These are phyloP conservation scores for Tremellales sp. DNA, from an alignment of 1,284 basidiomycete genomes.

Conservation along the genomic window DNA sequence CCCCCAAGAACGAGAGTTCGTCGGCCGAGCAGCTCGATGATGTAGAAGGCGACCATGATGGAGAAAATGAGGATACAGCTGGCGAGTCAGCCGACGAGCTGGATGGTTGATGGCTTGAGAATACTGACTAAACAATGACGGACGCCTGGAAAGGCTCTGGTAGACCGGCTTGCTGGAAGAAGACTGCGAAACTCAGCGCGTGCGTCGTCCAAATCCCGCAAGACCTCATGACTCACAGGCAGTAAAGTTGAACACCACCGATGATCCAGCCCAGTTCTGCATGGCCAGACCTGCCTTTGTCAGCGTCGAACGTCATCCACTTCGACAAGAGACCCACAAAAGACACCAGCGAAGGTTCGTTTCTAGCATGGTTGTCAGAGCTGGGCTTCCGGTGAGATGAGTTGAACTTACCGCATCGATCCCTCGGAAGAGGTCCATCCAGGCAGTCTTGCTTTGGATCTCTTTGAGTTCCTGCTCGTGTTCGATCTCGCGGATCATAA, in stretches of 20 bases:
- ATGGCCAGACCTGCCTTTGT: conserved; percentile 11
- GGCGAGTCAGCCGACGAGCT: too few relatives aligned
- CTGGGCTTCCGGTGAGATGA: neutral
- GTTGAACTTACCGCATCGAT: conserved; percentile 2
- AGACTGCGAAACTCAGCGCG: too few relatives aligned
- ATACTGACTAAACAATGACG: conserved; percentile 1
- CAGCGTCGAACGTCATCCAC: too few relatives aligned
- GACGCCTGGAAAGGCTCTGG: conserved; percentile 2
- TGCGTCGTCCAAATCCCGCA: neutral
- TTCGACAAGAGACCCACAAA: too few relatives aligned
- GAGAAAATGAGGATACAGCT: conserved; percentile 5
- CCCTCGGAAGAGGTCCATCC: conserved; percentile 12
- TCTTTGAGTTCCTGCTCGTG: conserved; percentile 5
- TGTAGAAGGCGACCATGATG: conserved; percentile 7
- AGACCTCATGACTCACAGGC: conserved; percentile 1
- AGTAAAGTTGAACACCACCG: conserved; percentile 4
- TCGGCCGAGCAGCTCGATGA: conserved; percentile 6
- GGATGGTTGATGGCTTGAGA: neutral
- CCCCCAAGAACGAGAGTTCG: conserved; percentile 5
- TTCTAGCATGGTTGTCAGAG: neutral
- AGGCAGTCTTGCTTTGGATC: conserved; percentile 1
- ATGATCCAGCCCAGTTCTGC: conserved; percentile 10
- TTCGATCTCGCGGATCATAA: conserved; percentile 10
- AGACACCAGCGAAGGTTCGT: conserved; percentile 11
- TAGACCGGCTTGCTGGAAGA: conserved; percentile 8